These are phyloP conservation scores for Fusarium nelsonii DNA, from an alignment of 2,329 filamentous ascomycete species.

Conservation along the genomic window DNA sequence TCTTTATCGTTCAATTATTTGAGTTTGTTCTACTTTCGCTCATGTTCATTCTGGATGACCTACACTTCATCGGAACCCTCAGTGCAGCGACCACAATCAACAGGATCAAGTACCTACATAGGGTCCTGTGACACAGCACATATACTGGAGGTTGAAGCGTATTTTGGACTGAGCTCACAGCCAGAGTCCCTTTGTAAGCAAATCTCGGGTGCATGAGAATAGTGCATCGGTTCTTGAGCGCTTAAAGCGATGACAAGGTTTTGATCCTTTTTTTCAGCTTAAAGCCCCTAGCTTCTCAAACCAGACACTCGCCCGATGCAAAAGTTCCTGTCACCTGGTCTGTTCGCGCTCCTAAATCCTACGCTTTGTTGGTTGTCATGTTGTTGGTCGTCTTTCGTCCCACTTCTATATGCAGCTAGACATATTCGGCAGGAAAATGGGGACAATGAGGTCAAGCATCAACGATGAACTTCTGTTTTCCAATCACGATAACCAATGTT, in stretches of 20 bases:
- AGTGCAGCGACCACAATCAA: too few relatives aligned
- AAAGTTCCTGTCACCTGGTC: neutral
- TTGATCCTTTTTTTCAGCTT: neutral
- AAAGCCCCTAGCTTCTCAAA: neutral
- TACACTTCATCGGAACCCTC: too few relatives aligned
- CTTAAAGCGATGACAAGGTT: neutral
- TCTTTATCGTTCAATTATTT: too few relatives aligned
- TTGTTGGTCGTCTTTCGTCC: neutral
- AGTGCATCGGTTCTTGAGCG: too few relatives aligned
- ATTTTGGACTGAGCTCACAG: too few relatives aligned
- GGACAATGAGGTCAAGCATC: neutral
- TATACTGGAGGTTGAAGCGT: too few relatives aligned
- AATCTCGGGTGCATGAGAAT: too few relatives aligned
- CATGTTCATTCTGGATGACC: too few relatives aligned
- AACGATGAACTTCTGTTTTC: neutral
- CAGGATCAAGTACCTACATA: too few relatives aligned
- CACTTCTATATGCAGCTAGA: conserved; percentile 1
- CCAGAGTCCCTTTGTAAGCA: too few relatives aligned
- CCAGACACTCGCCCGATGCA: accelerated
- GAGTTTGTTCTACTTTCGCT: too few relatives aligned
- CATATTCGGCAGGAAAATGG: neutral
- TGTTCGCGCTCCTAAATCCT: neutral
- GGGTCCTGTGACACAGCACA: too few relatives aligned
- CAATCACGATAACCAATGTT: neutral
- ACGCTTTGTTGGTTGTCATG: conserved; percentile 1